Conservation (phyloP, 2,329 filamentous ascomycete species). For the Bipolaris zeicola region DNA sequence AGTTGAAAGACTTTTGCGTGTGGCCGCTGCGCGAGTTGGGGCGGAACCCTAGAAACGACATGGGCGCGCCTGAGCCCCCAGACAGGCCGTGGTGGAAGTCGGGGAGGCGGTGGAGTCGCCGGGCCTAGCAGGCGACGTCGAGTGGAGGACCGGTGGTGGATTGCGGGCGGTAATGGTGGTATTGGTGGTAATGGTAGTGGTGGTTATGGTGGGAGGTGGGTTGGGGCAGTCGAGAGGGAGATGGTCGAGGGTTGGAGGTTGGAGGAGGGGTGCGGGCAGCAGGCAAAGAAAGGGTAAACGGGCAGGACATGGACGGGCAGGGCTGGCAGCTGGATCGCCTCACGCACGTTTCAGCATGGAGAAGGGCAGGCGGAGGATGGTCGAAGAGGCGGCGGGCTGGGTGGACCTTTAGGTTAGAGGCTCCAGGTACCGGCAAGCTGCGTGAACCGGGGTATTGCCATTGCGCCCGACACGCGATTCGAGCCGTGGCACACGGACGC, state of each 20-base stretch:
- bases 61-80: conserved; percentile 47
- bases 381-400: conserved; percentile 31
- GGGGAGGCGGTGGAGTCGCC: conserved; percentile 40
- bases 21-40: conserved; percentile 45
- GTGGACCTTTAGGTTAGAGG: conserved; percentile 34
- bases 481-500: conserved; percentile 27
- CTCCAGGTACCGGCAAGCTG: conserved; percentile 34
- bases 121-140: conserved; percentile 36
- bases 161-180: conserved; percentile 29
- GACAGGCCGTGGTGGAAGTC: conserved; percentile 35
- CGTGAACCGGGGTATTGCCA: conserved; percentile 28
- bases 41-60: conserved; percentile 50
- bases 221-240: no score
- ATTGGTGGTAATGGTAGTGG: conserved; percentile 11
- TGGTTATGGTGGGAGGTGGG: not conserved
- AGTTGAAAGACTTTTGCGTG: conserved; percentile 27
- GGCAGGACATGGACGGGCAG: conserved; percentile 47
- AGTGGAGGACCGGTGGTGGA: conserved; percentile 43
- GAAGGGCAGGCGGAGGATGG: conserved; percentile 34
- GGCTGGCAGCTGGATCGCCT: conserved; percentile 45
- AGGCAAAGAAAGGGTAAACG: conserved; percentile 41
- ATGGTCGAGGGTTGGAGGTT: conserved; percentile 41
- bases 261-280: conserved; percentile 33
- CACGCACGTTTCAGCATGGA: conserved; percentile 50
- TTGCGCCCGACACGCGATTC: conserved; percentile 29